phyloP scores from a whole-genome alignment of 257 asterid species.

The Lycium ferocissimum region DNA sequence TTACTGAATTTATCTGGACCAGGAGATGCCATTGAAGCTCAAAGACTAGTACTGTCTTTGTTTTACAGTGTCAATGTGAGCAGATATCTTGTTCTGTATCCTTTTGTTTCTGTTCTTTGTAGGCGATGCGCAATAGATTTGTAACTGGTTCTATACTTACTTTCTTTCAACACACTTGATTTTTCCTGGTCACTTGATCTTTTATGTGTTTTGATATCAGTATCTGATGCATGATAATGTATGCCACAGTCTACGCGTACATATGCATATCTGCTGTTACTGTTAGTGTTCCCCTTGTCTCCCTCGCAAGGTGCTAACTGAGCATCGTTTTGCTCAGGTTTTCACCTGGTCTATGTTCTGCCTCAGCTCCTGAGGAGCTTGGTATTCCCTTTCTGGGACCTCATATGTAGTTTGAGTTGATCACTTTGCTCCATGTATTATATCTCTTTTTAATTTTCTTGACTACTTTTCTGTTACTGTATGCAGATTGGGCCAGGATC shows the following conservation, averaged over 20 bases:
- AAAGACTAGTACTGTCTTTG: conserved; percentile 84
- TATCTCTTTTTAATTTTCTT: conserved; percentile 10
- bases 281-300: conserved; percentile 26
- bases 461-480: conserved; percentile 36
- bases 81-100: conserved; percentile 10
- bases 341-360: conserved; percentile 12
- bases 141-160: neutral
- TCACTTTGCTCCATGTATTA: neutral
- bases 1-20: conserved; percentile 87
- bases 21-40: conserved; percentile 96
- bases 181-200: neutral
- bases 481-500: conserved; percentile 96
- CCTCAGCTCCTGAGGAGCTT: conserved; percentile 13
- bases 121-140: neutral
- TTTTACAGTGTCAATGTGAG: conserved; percentile 93
- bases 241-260: neutral
- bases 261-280: neutral
- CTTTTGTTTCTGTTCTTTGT: neutral
- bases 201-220: neutral
- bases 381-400: neutral
- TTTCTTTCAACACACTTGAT: neutral
- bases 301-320: conserved; percentile 24
- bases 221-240: conserved; percentile 24
- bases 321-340: conserved; percentile 1
- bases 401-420: conserved; percentile 23